Evolutionary conservation across 73 alveolate species (phyloP).

Genomic region (Paramecium caudatum): DNA sequence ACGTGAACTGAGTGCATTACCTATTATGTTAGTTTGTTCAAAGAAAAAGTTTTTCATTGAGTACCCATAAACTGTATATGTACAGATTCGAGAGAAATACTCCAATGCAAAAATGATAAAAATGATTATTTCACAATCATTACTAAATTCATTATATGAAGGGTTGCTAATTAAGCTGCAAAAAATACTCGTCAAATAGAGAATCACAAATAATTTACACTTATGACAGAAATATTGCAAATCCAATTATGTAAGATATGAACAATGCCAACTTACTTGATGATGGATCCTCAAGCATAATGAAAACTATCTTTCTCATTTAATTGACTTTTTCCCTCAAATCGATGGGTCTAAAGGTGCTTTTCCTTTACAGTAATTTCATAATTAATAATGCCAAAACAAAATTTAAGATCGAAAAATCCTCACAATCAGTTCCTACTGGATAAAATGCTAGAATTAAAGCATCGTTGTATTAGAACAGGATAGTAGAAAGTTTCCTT

Average conservation of each 20-base stretch:
- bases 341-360: no score
- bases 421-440: constrained; percentile 38
- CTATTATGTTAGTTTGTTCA: constrained; percentile 2
- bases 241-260: background rate
- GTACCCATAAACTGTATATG: constrained; percentile 51
- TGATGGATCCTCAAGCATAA: constrained; percentile 38
- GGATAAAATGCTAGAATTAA: constrained; percentile 16
- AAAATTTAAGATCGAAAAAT: constrained; percentile 1
- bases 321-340: constrained; percentile 39
- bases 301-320: background rate
- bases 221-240: constrained; percentile 10
- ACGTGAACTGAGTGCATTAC: background rate
- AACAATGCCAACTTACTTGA: constrained; percentile 8
- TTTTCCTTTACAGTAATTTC: no score
- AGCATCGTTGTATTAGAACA: constrained; percentile 8
- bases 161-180: background rate
- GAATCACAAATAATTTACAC: constrained; percentile 31
- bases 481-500: constrained; percentile 52
- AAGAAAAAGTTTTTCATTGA: background rate
- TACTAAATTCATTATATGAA: constrained; percentile 25
- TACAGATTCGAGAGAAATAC: background rate
- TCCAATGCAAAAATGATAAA: constrained; percentile 28
- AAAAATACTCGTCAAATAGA: background rate
- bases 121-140: background rate
- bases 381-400: constrained; percentile 20